Evolutionary conservation across 306 rosid genomes (phyloP).

Genomic region (Malus fusca): DNA sequence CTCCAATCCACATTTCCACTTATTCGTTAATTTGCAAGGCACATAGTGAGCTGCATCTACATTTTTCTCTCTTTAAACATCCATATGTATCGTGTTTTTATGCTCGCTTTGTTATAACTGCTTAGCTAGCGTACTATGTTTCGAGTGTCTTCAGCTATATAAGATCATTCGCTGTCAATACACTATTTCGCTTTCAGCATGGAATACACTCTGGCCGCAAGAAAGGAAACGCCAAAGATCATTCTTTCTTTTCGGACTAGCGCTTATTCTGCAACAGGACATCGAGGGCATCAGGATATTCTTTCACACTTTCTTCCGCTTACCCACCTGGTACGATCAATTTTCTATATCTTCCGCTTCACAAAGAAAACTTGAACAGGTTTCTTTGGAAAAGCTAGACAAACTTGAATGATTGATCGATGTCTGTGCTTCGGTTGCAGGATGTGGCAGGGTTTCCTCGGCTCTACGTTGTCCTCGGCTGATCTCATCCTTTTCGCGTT

Average conservation of each 20-base stretch:
- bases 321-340: slow-evolving; percentile 67
- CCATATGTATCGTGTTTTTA: not conserved
- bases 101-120: not conserved
- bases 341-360: too few relatives aligned
- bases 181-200: slow-evolving; percentile 42
- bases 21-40: not conserved
- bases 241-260: slow-evolving; percentile 92
- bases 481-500: slow-evolving; percentile 71
- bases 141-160: not conserved
- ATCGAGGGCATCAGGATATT: slow-evolving; percentile 83
- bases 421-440: slow-evolving; percentile 32
- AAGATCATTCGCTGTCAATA: not conserved
- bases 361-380: not conserved
- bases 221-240: slow-evolving; percentile 96
- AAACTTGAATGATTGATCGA: slow-evolving; percentile 2
- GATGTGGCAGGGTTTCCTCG: slow-evolving; percentile 99
- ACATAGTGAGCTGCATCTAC: not conserved
- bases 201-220: slow-evolving; percentile 95
- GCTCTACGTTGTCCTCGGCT: slow-evolving; percentile 76
- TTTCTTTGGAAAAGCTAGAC: not conserved
- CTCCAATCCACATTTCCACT: not conserved
- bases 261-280: slow-evolving; percentile 74
- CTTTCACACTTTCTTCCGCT: slow-evolving; percentile 85
- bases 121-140: not conserved
- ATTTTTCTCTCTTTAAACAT: not conserved